Evolutionary conservation across 2,329 filamentous ascomycete species (phyloP).

Genomic region (Diplodia corticola): DNA sequence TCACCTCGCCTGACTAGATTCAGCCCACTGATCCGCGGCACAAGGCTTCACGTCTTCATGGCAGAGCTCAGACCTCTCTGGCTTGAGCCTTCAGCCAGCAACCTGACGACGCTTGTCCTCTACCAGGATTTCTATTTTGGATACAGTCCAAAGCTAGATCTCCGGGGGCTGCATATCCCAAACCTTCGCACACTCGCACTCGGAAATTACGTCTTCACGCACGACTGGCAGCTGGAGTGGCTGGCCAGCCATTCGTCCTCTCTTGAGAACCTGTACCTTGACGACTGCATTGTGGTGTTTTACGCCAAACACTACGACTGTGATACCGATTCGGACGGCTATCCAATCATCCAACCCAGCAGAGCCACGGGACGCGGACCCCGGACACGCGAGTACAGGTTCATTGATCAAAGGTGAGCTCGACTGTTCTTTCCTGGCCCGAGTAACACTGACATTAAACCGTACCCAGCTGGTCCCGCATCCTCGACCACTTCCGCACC

Average conservation of each 20-base stretch:
- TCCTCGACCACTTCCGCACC: neutral
- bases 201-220: constrained; percentile 45
- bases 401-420: neutral
- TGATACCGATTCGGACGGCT: neutral
- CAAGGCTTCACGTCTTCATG: constrained; percentile 28
- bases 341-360: neutral
- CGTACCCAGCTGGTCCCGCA: neutral
- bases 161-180: constrained; percentile 40
- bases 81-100: constrained; percentile 31
- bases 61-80: constrained; percentile 27
- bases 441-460: neutral
- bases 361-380: too few species aligned
- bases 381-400: neutral
- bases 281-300: constrained; percentile 44
- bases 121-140: constrained; percentile 40
- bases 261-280: constrained; percentile 46
- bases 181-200: constrained; percentile 44
- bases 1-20: neutral
- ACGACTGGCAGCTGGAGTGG: constrained; percentile 52
- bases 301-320: constrained; percentile 2
- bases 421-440: neutral
- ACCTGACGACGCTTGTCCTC: constrained; percentile 44
- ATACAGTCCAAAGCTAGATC: constrained; percentile 43
- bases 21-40: neutral
- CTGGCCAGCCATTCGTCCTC: constrained; percentile 43